Base-by-base conservation (phyloP, 306 rosid species). In the Leucaena leucocephala region DNA sequence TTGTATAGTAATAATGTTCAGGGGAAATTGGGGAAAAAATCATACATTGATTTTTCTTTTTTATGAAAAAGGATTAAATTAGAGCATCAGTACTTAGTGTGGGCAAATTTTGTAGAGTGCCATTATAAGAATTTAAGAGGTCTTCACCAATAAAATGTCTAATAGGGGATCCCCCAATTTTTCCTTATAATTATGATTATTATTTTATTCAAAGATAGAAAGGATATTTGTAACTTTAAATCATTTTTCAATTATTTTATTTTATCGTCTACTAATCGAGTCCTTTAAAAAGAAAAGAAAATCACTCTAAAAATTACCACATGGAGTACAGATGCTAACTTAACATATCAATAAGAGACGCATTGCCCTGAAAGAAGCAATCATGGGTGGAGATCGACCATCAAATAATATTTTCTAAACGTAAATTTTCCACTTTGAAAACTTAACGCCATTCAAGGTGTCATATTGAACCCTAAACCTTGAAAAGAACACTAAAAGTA, bases 391-490 rank as follows among this genome's bases (percentile, higher is more conserved):
- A 27, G 27, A 27, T 27, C 1, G 27, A 68, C 62, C 70, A 74
- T 55, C 67, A 70, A 46, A 78, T 61, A 54, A 50, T 11, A 11
- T 11, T 39, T 69, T 70, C 3, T 43, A 13, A 48, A 81, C 63
- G 61, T 54, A 50, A 44, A 27, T 19, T 42, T n/a, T 62, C 65
- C 63, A n/a, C 52, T 4, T n/a, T 58, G 27, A 3, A 65, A 75
- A 80, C 67, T 57, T 5, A 54, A 52, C 64, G 17, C 9, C 8
- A 58, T n/a, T 19, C 72, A 71, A 59, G 79, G 39, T 59, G 70
- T 50, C 33, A 27, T 59, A 49, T 67, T 68, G 80, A 72, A 35
- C 65, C 42, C 68, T 59, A 27, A 67, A 54, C 35, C 64, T 21
- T 57, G 11, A 66, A 17, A 38, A 35, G 39, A 78, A 54, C 65